Percentiles rank a stretch among this genome's conserved stretches.
Evolutionary conservation across 208 protist species (phyloP).

Genomic region (Willaertia magna): DNA sequence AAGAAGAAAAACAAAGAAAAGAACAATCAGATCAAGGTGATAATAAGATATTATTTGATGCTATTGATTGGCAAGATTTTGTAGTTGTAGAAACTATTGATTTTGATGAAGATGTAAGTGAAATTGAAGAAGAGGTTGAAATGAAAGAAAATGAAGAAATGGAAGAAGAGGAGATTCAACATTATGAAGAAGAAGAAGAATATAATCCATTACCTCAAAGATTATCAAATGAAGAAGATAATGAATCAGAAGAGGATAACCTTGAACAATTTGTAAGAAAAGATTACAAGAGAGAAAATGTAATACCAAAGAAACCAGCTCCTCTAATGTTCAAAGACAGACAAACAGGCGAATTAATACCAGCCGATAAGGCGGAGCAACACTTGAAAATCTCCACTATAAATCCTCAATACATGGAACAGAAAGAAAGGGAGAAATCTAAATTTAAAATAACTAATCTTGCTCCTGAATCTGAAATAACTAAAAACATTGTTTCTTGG

Average conservation of each 20-base stretch:
- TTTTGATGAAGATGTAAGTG: constrained; percentile 2
- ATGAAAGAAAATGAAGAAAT: neutral
- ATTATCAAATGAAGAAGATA: neutral
- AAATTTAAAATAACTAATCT: neutral
- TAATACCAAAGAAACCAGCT: neutral
- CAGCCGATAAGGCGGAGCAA: neutral
- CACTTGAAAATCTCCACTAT: neutral
- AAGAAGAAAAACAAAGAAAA: neutral
- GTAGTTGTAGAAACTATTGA: neutral
- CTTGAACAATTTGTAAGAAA: neutral
- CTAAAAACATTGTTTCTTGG: neutral
- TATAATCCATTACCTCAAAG: neutral
- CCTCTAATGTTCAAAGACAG: neutral
- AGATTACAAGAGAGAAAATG: neutral
- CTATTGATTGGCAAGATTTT: constrained; percentile 7
- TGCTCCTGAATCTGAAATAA: neutral
- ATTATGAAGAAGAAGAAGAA: neutral
- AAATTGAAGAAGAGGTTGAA: neutral
- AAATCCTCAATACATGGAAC: neutral
- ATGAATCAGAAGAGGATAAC: neutral
- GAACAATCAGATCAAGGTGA: neutral
- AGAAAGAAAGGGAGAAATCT: neutral
- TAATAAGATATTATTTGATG: neutral
- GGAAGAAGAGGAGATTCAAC: neutral
- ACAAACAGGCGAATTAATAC: constrained; percentile 1